Evolutionary conservation across 2,329 filamentous ascomycete genomes (phyloP).

Genomic region (Alternaria sp.): DNA sequence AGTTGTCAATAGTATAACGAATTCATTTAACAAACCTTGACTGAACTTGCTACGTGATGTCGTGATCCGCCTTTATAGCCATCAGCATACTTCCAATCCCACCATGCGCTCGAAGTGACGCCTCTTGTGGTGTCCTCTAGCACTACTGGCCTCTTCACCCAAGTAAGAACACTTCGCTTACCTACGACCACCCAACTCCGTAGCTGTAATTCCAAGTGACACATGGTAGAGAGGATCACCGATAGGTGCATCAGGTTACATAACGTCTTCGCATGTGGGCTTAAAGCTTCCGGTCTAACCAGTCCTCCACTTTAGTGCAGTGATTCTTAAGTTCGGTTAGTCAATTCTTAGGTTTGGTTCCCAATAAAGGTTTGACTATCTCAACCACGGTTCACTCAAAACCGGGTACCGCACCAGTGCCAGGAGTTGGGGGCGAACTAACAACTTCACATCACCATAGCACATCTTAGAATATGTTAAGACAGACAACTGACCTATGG

Average conservation of each 20-base stretch:
- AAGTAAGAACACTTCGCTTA: too few species aligned
- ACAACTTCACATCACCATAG: not conserved
- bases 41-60: not conserved
- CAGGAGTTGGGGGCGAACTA: too few species aligned
- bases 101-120: not conserved
- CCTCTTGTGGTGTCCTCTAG: not conserved
- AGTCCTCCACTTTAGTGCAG: not conserved
- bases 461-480: not conserved
- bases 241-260: too few species aligned
- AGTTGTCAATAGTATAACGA: slow-evolving; percentile 24
- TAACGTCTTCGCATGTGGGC: not conserved
- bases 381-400: too few species aligned
- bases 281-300: not conserved
- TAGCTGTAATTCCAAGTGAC: not conserved
- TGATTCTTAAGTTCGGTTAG: not conserved
- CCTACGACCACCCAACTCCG: too few species aligned
- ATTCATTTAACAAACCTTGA: not conserved
- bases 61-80: not conserved
- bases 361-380: too few species aligned
- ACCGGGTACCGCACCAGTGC: too few species aligned
- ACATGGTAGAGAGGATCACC: too few species aligned
- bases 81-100: rapidly evolving
- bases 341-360: not conserved
- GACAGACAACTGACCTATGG: not conserved
- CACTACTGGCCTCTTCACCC: not conserved